Percentiles rank a stretch among this genome's conserved stretches.
Evolutionary conservation across 2,329 filamentous ascomycete genomes (phyloP).

Genomic region (Colletotrichum destructivum): DNA sequence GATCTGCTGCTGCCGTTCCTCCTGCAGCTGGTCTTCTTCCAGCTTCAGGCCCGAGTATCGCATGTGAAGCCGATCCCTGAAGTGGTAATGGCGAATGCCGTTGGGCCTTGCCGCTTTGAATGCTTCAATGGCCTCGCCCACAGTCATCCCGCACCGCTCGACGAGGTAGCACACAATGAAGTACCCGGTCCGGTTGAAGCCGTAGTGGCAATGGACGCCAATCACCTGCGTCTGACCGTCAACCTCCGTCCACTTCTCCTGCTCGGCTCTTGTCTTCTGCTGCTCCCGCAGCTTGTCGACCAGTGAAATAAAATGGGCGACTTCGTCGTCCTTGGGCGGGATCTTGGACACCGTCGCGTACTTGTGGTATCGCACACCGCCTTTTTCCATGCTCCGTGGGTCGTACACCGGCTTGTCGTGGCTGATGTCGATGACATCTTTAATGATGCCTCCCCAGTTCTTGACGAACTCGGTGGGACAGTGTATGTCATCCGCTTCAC

Average conservation of each 20-base stretch:
- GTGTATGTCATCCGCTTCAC: constrained; percentile 89
- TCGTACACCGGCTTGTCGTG: constrained; percentile 94
- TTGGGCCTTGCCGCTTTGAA: constrained; percentile 82
- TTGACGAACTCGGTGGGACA: constrained; percentile 80
- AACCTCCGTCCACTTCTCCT: constrained; percentile 58
- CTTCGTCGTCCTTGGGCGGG: constrained; percentile 75
- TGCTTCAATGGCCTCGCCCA: constrained; percentile 83
- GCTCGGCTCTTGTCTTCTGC: constrained; percentile 63
- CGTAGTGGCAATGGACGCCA: constrained; percentile 95
- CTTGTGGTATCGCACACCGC: constrained; percentile 83
- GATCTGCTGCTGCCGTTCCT: neutral
- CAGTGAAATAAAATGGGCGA: constrained; percentile 68
- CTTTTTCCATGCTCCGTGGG: constrained; percentile 76
- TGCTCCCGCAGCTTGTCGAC: constrained; percentile 73
- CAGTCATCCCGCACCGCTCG: constrained; percentile 79
- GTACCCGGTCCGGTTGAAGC: constrained; percentile 94
- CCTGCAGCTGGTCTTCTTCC: constrained; percentile 12
- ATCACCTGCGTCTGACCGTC: constrained; percentile 66
- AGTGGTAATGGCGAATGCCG: constrained; percentile 91
- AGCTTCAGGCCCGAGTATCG: constrained; percentile 71
- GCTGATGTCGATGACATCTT: constrained; percentile 89
- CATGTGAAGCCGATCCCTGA: constrained; percentile 86
- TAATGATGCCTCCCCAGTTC: constrained; percentile 76
- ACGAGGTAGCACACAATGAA: constrained; percentile 94
- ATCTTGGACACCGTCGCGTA: constrained; percentile 94